Evolutionary conservation across 192 early-diverging fungal species (phyloP).

Genomic region (Rhizophagus prolifer): DNA sequence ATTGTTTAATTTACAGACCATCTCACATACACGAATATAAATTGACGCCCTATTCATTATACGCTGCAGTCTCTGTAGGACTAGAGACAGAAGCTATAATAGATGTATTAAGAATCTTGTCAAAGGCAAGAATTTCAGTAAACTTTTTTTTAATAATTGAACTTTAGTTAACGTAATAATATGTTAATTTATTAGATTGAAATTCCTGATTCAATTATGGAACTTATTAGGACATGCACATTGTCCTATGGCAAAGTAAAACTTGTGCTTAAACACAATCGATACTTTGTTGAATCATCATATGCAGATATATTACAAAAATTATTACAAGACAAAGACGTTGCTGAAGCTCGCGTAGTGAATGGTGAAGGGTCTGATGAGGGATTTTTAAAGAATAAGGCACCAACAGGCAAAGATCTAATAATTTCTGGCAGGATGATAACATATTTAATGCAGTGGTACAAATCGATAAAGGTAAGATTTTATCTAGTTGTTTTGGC

Average conservation of each 20-base stretch:
- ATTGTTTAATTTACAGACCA: constrained; percentile 41
- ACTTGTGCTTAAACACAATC: constrained; percentile 91
- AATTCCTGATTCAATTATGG: constrained; percentile 65
- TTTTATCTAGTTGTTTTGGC: not conserved
- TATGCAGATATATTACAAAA: constrained; percentile 79
- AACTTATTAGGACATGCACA: constrained; percentile 81
- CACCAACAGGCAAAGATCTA: constrained; percentile 67
- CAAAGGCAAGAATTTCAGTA: constrained; percentile 70
- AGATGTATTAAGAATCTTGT: constrained; percentile 83
- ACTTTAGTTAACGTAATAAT: not conserved
- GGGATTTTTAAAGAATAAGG: constrained; percentile 55
- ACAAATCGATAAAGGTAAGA: constrained; percentile 38
- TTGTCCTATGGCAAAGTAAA: constrained; percentile 94
- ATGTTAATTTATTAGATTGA: constrained; percentile 15
- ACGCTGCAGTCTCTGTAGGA: constrained; percentile 98
- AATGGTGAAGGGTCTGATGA: constrained; percentile 35
- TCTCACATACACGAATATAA: constrained; percentile 90
- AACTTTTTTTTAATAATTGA: not conserved
- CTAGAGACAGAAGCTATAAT: constrained; percentile 91
- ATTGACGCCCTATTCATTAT: constrained; percentile 91
- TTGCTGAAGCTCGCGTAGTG: constrained; percentile 61
- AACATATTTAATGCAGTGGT: constrained; percentile 47
- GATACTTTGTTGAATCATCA: constrained; percentile 90
- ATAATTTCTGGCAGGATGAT: constrained; percentile 57
- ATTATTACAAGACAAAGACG: constrained; percentile 74